phyloP scores from a whole-genome alignment of 352 stramenopile species.

The Phytophthora ramorum region DNA sequence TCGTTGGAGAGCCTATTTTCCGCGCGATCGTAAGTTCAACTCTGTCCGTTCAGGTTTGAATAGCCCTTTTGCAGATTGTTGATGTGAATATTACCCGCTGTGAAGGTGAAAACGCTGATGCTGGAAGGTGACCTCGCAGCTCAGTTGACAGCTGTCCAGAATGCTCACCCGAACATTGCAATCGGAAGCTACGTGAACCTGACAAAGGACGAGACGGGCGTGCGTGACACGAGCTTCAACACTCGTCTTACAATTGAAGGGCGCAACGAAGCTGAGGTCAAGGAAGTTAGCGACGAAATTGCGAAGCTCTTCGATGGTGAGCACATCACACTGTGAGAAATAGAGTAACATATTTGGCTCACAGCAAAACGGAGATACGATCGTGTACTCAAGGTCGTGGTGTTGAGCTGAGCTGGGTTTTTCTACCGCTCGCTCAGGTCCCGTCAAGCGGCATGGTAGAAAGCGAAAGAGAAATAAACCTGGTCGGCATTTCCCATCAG shows the following conservation, averaged over 20 bases:
- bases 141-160: slow-evolving; percentile 69
- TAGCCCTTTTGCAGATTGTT: slow-evolving; percentile 4
- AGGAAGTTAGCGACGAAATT: slow-evolving; percentile 60
- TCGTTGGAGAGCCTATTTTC: slow-evolving; percentile 79
- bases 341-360: slow-evolving; percentile 20
- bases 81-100: slow-evolving; percentile 15
- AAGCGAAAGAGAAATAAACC: too few relatives aligned
- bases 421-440: too few relatives aligned
- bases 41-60: neutral
- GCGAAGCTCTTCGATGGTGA: slow-evolving; percentile 37
- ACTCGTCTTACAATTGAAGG: slow-evolving; percentile 76
- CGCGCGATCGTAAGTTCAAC: slow-evolving; percentile 65
- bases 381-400: neutral
- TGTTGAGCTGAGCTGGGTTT: neutral
- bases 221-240: slow-evolving; percentile 68
- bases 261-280: slow-evolving; percentile 55
- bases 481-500: too few relatives aligned
- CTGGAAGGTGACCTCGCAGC: slow-evolving; percentile 76
- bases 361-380: neutral
- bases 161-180: slow-evolving; percentile 65
- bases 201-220: slow-evolving; percentile 61
- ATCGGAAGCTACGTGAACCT: slow-evolving; percentile 90
- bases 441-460: too few relatives aligned
- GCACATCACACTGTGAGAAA: slow-evolving; percentile 11
- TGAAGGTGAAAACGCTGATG: slow-evolving; percentile 71